phyloP scores from a whole-genome alignment of 108 stramenopile species.

The Chaetoceros muelleri region DNA sequence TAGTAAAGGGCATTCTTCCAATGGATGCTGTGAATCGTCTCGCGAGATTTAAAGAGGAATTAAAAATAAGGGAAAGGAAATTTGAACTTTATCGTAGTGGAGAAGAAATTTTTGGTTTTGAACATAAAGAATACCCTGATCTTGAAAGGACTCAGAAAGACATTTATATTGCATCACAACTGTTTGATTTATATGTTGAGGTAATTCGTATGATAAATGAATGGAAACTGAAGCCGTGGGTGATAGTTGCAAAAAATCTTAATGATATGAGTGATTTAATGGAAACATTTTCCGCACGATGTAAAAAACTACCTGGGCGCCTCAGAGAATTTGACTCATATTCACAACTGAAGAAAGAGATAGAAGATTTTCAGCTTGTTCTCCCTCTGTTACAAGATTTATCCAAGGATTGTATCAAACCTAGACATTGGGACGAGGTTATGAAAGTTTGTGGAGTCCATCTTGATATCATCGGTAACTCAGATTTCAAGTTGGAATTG shows the following conservation, averaged over 20 bases:
- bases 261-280: constrained; percentile 70
- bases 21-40: constrained; percentile 85
- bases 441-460: constrained; percentile 43
- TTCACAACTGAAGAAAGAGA: constrained; percentile 58
- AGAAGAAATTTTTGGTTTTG: constrained; percentile 82
- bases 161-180: constrained; percentile 68
- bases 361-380: constrained; percentile 79
- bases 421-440: constrained; percentile 86
- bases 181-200: constrained; percentile 80
- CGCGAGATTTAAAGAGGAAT: constrained; percentile 77
- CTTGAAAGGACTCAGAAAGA: constrained; percentile 76
- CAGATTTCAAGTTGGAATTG: constrained; percentile 67
- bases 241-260: constrained; percentile 47
- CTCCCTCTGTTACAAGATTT: constrained; percentile 77
- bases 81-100: constrained; percentile 72
- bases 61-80: constrained; percentile 76
- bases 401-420: constrained; percentile 74
- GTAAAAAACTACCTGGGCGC: constrained; percentile 79
- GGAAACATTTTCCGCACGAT: constrained; percentile 61
- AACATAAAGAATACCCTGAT: constrained; percentile 72
- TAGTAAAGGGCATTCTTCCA: constrained; percentile 68
- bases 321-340: constrained; percentile 82
- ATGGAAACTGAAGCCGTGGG: constrained; percentile 77
- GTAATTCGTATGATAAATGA: constrained; percentile 75
- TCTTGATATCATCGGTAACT: constrained; percentile 56